Evolutionary conservation across 2,329 filamentous ascomycete genomes (phyloP), one percentile per base, ranked within the genome.

Genomic region (Ophiostoma novo-ulmi): DNA sequence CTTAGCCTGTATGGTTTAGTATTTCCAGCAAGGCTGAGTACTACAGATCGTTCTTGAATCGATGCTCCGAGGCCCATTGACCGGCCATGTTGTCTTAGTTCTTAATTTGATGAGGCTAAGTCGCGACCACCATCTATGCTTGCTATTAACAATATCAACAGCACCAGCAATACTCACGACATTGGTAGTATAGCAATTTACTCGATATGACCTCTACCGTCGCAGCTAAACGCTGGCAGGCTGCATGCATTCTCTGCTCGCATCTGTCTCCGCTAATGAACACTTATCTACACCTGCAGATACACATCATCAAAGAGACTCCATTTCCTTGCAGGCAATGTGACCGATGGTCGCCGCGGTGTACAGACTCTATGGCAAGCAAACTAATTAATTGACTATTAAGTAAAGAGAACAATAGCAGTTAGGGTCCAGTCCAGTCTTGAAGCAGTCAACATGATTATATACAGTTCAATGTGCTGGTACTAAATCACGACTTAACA

Each of bases 261-360:
- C 44, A 48, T 48, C 14, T 48, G 44, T 48, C 44, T 48, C 44
- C 14, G 44, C n/a, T 48, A n/a, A 48, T 7, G 17, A 39, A 39
- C 38, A 39, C 8, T 3, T 7, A 48, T 48, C 52, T n/a, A 20
- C 14, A 6, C 26, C 58, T 63, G 58, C 58, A 63, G 22, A 63
- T 17, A 35, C 26, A 20, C 58, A 31, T 63, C 22, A 31, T 63
- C 22, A 35, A 63, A n/a, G 44, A 38, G 61, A n/a, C 17, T 35
- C 58, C 58, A 64, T 65, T 35, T 6, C 39, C 61, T 20, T 39
- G 36, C 61, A 38, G 61, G 20, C 39, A 38, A 39, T 65, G 58
- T 63, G 58, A 63, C 58, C 20, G 61, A 7, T 35, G 35, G 61
- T n/a, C 61, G 61, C 61, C 61, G 35, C 61, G 61, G 36, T 64